A percentile compares a stretch with the other conserved stretches of the same genome.
Evolutionary conservation across 768 basidiomycete genomes (phyloP).

Genomic region (Russula sp.): DNA sequence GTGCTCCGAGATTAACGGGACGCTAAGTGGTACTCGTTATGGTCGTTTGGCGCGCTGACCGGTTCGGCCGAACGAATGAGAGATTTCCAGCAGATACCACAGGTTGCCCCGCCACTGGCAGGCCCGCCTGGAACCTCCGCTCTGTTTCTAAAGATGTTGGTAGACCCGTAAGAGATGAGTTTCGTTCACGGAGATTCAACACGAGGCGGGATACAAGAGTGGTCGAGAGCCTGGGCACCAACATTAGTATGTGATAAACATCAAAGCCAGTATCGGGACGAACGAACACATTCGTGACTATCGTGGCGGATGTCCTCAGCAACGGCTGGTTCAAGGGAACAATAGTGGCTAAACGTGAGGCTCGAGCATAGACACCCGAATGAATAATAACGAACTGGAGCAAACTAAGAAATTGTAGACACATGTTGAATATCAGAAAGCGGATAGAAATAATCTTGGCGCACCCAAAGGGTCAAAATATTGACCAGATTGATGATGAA

Average conservation of each 20-base stretch:
- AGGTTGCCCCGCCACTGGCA: not conserved
- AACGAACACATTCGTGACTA: conserved; percentile 15
- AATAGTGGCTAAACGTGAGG: not conserved
- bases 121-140: not conserved
- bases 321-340: not conserved
- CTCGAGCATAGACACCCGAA: no score
- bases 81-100: not conserved
- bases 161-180: not conserved
- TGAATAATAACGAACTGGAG: conserved; percentile 2
- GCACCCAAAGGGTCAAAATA: conserved; percentile 10
- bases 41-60: not conserved
- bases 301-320: not conserved
- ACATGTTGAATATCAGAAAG: not conserved
- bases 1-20: not conserved
- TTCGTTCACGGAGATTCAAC: conserved; percentile 12
- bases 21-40: not conserved
- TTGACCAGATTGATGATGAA: conserved; percentile 9
- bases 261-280: not conserved
- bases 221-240: not conserved
- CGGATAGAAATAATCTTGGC: not conserved
- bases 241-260: not conserved
- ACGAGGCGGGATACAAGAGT: conserved; percentile 14
- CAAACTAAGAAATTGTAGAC: not conserved
- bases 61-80: not conserved
- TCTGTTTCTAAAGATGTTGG: conserved; percentile 1